Base-by-base conservation (phyloP, 1,284 basidiomycete genomes). In the Microbotryomycetes sp. region DNA sequence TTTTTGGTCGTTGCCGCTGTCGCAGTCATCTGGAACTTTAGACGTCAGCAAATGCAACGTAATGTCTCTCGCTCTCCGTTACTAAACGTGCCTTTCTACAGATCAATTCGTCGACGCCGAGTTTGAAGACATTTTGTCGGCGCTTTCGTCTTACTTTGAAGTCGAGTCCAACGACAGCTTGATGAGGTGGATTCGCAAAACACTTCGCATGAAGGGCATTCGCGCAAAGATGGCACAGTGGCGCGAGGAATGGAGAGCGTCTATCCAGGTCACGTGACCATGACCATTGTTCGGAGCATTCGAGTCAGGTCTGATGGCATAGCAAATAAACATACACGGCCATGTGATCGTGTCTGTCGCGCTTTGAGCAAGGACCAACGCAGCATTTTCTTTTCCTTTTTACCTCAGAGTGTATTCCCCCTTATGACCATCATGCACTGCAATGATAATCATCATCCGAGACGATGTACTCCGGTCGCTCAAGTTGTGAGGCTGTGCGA, bases 141-240 rank as follows among this genome's bases (percentile, higher is more conserved):
- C 92, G 26, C 77, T 97, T 3, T 92, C 89, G 1, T 91, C 89
- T 7, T 93, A 90, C 77, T 97, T 93, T 72, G 84, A 94, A 5
- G 87, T 89, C 1, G 87, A 92, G 74, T 85, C 90, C 72, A 91
- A 96, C 66, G 83, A 96, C 70, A 78, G 78, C 1, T 78, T 93
- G 45, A 76, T 96, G 68, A 75, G 78, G 1, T 97, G 91, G 91
- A 84, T 94, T 56, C 81, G 83, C 67, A 84, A 82, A 64, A 80
- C 85, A 63, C 79, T 93, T 13, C 54, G 67, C 0, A 27, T 57
- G 50, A 62, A 64, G 16, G 64, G 61, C 13, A 24, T 92, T 49
- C 79, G 85, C 54, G 73, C 78, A n/a, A 82, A 79, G 66, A 91
- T 96, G 80, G 73, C 72, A 41, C 75, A 71, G 52, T 92, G 88